These are phyloP conservation scores for Lipomyces lipofer DNA, from an alignment of 805 yeast genomes.

Conservation along the genomic window DNA sequence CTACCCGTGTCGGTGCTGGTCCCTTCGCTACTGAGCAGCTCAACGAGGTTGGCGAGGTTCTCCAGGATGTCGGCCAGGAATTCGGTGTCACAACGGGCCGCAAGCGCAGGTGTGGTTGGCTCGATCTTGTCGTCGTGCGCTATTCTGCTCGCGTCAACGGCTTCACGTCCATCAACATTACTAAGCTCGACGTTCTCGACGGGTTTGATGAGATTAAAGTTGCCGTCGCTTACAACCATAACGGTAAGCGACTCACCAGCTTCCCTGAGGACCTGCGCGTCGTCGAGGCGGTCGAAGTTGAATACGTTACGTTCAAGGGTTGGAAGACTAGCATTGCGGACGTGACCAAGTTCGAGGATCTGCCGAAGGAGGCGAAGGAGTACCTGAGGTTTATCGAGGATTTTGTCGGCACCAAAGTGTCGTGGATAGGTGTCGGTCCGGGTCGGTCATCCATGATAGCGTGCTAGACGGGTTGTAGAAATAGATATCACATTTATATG, in stretches of 20 bases:
- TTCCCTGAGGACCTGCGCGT: conserved; percentile 91
- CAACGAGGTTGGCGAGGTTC: conserved; percentile 78
- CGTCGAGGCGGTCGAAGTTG: conserved; percentile 88
- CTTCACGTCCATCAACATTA: conserved; percentile 88
- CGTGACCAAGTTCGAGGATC: conserved; percentile 65
- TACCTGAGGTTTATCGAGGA: conserved; percentile 86
- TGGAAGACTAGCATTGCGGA: conserved; percentile 85
- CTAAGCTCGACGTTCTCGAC: conserved; percentile 94
- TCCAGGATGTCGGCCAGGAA: conserved; percentile 93
- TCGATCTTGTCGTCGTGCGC: conserved; percentile 90
- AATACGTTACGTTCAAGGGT: conserved; percentile 88
- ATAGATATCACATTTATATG: no score
- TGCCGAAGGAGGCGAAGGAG: conserved; percentile 84
- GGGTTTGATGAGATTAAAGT: conserved; percentile 84
- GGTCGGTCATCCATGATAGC: conserved; percentile 44
- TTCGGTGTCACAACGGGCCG: conserved; percentile 98
- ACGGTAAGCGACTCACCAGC: conserved; percentile 70
- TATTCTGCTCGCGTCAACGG: conserved; percentile 92
- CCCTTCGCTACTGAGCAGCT: conserved; percentile 98
- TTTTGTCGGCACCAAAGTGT: conserved; percentile 76
- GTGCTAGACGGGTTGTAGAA: no score
- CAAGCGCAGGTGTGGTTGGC: conserved; percentile 99
- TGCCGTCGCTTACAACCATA: conserved; percentile 76
- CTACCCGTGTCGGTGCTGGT: conserved; percentile 98
- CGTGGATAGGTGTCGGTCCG: conserved; percentile 99